These are phyloP conservation scores for Calendula officinalis DNA, from an alignment of 129 eudicot species.

Conservation along the genomic window DNA sequence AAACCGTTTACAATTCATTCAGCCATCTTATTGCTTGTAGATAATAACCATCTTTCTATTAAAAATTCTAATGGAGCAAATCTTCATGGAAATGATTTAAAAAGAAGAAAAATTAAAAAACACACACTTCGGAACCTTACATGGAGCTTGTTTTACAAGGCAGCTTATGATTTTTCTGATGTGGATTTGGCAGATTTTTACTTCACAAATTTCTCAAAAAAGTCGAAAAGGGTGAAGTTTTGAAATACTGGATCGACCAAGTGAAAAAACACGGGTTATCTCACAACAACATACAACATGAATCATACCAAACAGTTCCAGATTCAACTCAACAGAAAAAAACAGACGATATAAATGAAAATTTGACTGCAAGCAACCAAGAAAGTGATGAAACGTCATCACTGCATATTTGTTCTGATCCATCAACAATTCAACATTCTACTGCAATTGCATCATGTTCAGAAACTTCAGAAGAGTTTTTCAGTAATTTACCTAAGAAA, in stretches of 20 bases:
- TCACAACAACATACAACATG: constrained; percentile 18
- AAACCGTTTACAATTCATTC: constrained; percentile 74
- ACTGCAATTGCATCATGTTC: constrained; percentile 34
- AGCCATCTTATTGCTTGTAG: constrained; percentile 47
- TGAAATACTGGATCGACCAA: constrained; percentile 90
- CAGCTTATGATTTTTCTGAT: constrained; percentile 49
- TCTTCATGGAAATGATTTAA: constrained; percentile 32
- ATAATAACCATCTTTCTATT: constrained; percentile 20
- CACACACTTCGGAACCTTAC: constrained; percentile 41
- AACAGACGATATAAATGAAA: constrained; percentile 27
- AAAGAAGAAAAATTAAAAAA: constrained; percentile 49
- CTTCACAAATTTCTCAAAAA: constrained; percentile 41
- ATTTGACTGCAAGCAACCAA: constrained; percentile 10
- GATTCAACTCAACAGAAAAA: constrained; percentile 27
- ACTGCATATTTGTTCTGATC: constrained; percentile 28
- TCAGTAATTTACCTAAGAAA: constrained; percentile 49
- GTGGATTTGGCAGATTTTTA: constrained; percentile 68
- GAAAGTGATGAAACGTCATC: constrained; percentile 30
- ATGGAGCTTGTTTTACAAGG: constrained; percentile 71
- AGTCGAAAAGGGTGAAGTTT: constrained; percentile 78
- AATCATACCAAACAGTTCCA: constrained; percentile 17
- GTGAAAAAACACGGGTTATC: constrained; percentile 31
- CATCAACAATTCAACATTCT: constrained; percentile 34
- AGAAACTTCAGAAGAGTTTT: constrained; percentile 65
- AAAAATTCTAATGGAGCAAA: constrained; percentile 16